phyloP scores from a whole-genome alignment of 345 rosid species.

The Hypericum androsaemum region DNA sequence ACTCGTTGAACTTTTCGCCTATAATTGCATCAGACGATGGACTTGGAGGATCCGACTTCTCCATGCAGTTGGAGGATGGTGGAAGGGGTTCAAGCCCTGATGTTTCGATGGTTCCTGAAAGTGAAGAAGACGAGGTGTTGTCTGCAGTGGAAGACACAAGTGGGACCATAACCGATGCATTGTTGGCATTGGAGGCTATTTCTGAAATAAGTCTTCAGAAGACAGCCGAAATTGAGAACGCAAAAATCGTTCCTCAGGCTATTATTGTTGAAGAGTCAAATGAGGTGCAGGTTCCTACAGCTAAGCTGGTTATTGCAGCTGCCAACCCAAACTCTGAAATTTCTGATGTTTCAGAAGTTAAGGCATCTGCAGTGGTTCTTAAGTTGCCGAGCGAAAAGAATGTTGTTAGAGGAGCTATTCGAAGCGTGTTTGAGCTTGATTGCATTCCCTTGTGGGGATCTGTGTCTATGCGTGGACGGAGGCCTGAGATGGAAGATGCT shows the following conservation, averaged over 20 bases:
- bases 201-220: slow-evolving; percentile 46
- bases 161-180: slow-evolving; percentile 40
- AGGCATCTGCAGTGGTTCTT: slow-evolving; percentile 52
- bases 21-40: slow-evolving; percentile 4
- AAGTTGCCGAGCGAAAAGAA: slow-evolving; percentile 48
- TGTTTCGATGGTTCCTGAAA: slow-evolving; percentile 38
- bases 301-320: slow-evolving; percentile 47
- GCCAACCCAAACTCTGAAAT: slow-evolving; percentile 34
- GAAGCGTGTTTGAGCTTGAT: slow-evolving; percentile 17
- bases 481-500: slow-evolving; percentile 25
- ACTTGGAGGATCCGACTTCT: slow-evolving; percentile 3
- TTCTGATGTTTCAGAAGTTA: slow-evolving; percentile 26
- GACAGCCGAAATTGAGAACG: slow-evolving; percentile 31
- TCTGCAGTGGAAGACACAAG: slow-evolving; percentile 40
- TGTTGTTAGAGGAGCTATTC: slow-evolving; percentile 15
- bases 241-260: slow-evolving; percentile 49
- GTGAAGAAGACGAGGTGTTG: slow-evolving; percentile 45
- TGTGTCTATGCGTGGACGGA: slow-evolving; percentile 17
- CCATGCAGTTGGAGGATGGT: slow-evolving; percentile 7
- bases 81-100: slow-evolving; percentile 11
- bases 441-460: slow-evolving; percentile 22
- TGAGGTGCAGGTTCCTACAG: slow-evolving; percentile 51
- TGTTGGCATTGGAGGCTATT: slow-evolving; percentile 43
- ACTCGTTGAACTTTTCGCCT: slow-evolving; percentile 4
- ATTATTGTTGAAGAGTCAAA: slow-evolving; percentile 50